A percentile compares a stretch with the other conserved stretches of the same genome.
Evolutionary conservation across 148 eudicot genomes (phyloP).

Genomic region (Cornus suecica): DNA sequence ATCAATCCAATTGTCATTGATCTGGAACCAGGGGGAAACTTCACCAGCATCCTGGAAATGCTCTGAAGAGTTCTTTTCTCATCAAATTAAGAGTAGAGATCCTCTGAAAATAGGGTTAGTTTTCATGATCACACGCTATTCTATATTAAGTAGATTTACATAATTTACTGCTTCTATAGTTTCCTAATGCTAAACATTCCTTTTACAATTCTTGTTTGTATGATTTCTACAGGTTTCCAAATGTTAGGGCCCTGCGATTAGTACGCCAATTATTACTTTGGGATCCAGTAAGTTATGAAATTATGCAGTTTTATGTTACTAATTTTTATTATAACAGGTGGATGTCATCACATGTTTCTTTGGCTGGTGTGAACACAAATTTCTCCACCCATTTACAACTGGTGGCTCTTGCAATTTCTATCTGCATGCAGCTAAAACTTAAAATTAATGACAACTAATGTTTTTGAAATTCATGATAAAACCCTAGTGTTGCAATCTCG

Average conservation of each 20-base stretch:
- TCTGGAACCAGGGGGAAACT: slow-evolving; percentile 39
- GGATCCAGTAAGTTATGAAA: slow-evolving; percentile 73
- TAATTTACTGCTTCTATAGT: background rate
- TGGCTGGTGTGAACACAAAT: background rate
- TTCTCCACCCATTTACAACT: background rate
- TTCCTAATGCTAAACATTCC: background rate
- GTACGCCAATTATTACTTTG: slow-evolving; percentile 83
- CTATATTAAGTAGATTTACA: background rate
- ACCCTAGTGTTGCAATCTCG: too few relatives aligned
- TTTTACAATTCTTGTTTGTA: slow-evolving; percentile 6
- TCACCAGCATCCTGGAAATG: slow-evolving; percentile 98
- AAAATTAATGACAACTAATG: too few relatives aligned
- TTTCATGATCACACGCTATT: background rate
- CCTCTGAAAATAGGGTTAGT: slow-evolving; percentile 90
- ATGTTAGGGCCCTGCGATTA: slow-evolving; percentile 83
- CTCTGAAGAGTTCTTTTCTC: slow-evolving; percentile 90
- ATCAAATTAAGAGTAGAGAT: slow-evolving; percentile 79
- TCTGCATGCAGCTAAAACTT: background rate
- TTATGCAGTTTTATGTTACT: background rate
- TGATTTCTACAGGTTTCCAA: slow-evolving; percentile 70
- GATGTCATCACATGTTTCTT: background rate
- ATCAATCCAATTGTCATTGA: background rate
- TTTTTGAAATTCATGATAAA: too few relatives aligned
- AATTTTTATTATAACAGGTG: background rate
- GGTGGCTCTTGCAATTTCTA: background rate